phyloP scores from a whole-genome alignment of 352 stramenopile genomes.

The Phytopythium litorale region DNA sequence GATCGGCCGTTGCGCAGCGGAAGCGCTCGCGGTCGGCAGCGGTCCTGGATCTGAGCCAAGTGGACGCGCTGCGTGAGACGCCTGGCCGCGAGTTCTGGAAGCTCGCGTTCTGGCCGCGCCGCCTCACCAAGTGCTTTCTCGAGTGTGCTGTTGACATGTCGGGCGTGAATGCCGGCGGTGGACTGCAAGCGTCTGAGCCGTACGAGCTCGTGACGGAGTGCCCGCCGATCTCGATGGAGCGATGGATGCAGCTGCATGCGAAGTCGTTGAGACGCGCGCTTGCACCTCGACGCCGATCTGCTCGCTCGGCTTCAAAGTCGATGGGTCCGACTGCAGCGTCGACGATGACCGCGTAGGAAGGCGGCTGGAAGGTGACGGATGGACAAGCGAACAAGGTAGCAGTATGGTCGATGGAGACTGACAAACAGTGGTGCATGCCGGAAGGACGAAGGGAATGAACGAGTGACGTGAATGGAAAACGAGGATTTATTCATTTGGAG shows the following conservation, averaged over 20 bases:
- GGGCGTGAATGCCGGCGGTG: conserved; percentile 10
- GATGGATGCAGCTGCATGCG: conserved; percentile 43
- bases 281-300: neutral
- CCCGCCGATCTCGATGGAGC: conserved; percentile 37
- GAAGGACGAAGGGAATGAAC: neutral
- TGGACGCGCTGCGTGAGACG: conserved; percentile 39
- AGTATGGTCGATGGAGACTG: too few species aligned
- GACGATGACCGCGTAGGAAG: neutral
- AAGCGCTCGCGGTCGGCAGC: conserved; percentile 1
- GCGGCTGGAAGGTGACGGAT: neutral
- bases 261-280: conserved; percentile 50
- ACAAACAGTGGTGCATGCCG: neutral
- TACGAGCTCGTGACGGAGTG: conserved; percentile 64
- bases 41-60: conserved; percentile 27
- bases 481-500: neutral
- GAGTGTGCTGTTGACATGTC: conserved; percentile 44
- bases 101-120: conserved; percentile 49
- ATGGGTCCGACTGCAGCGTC: neutral
- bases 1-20: conserved; percentile 11
- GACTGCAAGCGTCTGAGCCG: conserved; percentile 26
- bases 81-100: conserved; percentile 45
- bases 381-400: neutral
- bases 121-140: conserved; percentile 39
- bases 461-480: neutral
- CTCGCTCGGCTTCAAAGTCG: neutral